These are phyloP conservation scores for Colletotrichum sansevieriae DNA, from an alignment of 2,329 filamentous ascomycete genomes.

Conservation along the genomic window DNA sequence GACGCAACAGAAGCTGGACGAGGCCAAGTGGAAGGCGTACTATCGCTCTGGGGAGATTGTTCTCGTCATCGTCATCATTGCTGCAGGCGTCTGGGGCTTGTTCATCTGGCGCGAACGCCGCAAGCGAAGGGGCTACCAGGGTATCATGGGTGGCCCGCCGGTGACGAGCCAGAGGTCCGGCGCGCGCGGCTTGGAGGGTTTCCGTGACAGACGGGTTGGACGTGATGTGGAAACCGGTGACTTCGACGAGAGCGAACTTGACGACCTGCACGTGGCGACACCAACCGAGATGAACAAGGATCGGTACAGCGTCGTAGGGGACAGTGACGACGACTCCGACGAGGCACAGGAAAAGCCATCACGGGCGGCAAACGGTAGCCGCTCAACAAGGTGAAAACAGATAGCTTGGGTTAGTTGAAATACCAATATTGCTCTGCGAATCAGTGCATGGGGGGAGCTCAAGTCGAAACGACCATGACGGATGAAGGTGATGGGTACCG, in stretches of 20 bases:
- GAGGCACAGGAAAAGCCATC: slow-evolving; percentile 52
- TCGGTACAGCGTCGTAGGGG: slow-evolving; percentile 69
- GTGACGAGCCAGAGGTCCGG: slow-evolving; percentile 49
- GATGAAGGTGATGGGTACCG: too few species aligned
- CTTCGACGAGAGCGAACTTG: slow-evolving; percentile 75
- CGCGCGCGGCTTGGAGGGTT: slow-evolving; percentile 55
- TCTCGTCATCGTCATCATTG: slow-evolving; percentile 83
- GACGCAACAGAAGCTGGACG: slow-evolving; percentile 78
- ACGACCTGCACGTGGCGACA: slow-evolving; percentile 68
- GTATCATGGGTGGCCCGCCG: slow-evolving; percentile 57
- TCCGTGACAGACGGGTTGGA: slow-evolving; percentile 59
- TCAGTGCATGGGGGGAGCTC: slow-evolving; percentile 24
- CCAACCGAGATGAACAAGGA: slow-evolving; percentile 58
- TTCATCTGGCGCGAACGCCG: slow-evolving; percentile 74
- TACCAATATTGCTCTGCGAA: slow-evolving; percentile 22
- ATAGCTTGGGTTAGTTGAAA: slow-evolving; percentile 8
- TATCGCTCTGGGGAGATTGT: slow-evolving; percentile 88
- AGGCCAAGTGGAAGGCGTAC: slow-evolving; percentile 91
- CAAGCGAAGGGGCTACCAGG: slow-evolving; percentile 67
- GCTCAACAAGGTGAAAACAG: slow-evolving; percentile 30
- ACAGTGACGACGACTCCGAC: slow-evolving; percentile 60
- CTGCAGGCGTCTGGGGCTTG: slow-evolving; percentile 80
- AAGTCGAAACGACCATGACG: too few species aligned
- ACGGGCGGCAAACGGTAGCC: slow-evolving; percentile 38
- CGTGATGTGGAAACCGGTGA: slow-evolving; percentile 73